phyloP scores from a whole-genome alignment of 768 basidiomycete genomes.

The Filobasidium floriforme region DNA sequence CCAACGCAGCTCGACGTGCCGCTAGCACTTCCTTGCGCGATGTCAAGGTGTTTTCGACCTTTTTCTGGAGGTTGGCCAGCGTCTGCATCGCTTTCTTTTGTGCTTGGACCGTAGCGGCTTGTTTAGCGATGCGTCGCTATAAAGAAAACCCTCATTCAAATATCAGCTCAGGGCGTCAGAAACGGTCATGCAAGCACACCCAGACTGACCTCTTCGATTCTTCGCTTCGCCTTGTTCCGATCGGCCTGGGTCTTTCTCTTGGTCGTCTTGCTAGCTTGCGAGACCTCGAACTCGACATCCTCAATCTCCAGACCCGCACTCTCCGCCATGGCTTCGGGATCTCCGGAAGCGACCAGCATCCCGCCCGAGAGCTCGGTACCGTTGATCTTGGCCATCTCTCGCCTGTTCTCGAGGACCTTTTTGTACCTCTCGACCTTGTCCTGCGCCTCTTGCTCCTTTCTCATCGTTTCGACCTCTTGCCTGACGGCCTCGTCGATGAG shows the following conservation, averaged over 20 bases:
- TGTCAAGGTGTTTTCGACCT: slow-evolving; percentile 34
- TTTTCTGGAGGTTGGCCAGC: slow-evolving; percentile 53
- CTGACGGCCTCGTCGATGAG: slow-evolving; percentile 63
- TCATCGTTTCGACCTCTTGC: slow-evolving; percentile 56
- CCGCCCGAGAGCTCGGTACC: slow-evolving; percentile 52
- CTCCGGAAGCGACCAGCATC: slow-evolving; percentile 51
- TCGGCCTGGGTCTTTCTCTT: slow-evolving; percentile 59
- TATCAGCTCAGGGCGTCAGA: not conserved
- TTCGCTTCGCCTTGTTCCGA: slow-evolving; percentile 58
- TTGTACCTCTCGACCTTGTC: slow-evolving; percentile 56
- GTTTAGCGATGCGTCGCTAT: not conserved
- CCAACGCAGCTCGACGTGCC: slow-evolving; percentile 38
- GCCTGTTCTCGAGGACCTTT: slow-evolving; percentile 42
- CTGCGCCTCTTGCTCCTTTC: slow-evolving; percentile 53
- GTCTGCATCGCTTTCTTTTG: slow-evolving; percentile 51
- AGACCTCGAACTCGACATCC: slow-evolving; percentile 27
- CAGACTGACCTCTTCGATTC: slow-evolving; percentile 58
- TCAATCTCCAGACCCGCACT: slow-evolving; percentile 45
- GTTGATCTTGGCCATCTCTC: not conserved
- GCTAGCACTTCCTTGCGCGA: slow-evolving; percentile 44
- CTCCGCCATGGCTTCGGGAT: slow-evolving; percentile 23
- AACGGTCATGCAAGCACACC: not conserved
- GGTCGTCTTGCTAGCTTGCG: slow-evolving; percentile 13
- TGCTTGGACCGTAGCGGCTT: slow-evolving; percentile 31
- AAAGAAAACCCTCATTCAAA: too few relatives aligned